phyloP scores from a whole-genome alignment of 2,329 filamentous ascomycete species.

The Biscogniauxia marginata region DNA sequence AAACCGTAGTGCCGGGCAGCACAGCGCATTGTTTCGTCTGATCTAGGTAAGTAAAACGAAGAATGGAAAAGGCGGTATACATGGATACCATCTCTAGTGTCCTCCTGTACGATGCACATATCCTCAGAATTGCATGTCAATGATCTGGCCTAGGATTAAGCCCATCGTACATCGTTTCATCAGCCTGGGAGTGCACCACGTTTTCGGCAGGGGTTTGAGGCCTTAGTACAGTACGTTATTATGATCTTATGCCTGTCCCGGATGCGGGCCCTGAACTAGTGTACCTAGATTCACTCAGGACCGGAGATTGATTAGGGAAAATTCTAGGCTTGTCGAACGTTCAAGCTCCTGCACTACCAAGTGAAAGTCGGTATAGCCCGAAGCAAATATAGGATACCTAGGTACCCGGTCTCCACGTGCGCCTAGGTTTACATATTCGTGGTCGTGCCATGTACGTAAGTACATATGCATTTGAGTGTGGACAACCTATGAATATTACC shows the following conservation, averaged over 20 bases:
- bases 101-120: neutral
- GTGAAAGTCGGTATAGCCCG: neutral
- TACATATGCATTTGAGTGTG: too few relatives aligned
- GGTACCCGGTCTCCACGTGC: neutral
- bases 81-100: too few relatives aligned
- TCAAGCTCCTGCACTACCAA: neutral
- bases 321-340: neutral
- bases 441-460: too few relatives aligned
- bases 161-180: neutral
- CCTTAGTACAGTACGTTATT: neutral
- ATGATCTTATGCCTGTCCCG: neutral
- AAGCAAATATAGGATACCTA: too few relatives aligned
- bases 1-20: too few relatives aligned
- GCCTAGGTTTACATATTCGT: neutral
- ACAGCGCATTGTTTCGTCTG: neutral
- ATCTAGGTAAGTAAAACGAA: neutral
- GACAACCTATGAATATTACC: too few relatives aligned
- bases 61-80: too few relatives aligned
- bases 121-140: neutral
- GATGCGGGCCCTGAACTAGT: neutral
- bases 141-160: neutral
- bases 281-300: neutral
- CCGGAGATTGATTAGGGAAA: neutral
- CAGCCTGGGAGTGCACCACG: too few relatives aligned
- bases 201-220: neutral